Evolutionary conservation across 164 flowering plant species (phyloP), one percentile per base, ranked within the genome.

Genomic region (Vitis riparia): DNA sequence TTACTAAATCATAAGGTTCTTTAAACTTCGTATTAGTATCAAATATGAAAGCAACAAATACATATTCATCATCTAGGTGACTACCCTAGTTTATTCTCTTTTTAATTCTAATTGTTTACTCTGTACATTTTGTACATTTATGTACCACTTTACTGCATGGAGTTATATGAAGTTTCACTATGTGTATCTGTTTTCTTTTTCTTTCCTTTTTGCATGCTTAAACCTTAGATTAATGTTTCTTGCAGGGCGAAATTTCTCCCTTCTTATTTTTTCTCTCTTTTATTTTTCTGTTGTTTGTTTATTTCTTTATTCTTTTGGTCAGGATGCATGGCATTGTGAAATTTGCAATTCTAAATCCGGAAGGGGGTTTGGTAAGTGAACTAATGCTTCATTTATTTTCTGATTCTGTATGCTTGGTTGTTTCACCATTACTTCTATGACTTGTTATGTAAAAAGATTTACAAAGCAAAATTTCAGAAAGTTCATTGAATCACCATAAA

Each of bases 241-340:
- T 56, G 13, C 10, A 13, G 44, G 44, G 44, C 2, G 7, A 37
- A 37, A 37, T 37, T 3, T 37, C 44, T 6, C 44, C 5, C 7
- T 69, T n/a, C 3, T 55, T n/a, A 30, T 5, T 57, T 19, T 12
- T 17, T 17, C 5, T 59, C 32, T 13, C 11, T 52, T 51, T 61
- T 27, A 30, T 15, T 51, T 55, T 51, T 58, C 61, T 51, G 4
- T 27, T 51, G 13, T 49, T 68, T 17, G 27, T 32, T 55, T 67
- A 11, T 66, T 23, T 62, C 52, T 1, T 52, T 29, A 27, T 44
- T 58, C 29, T 27, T 23, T 11, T 51, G 64, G 23, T 65, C 83
- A 93, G 98, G 97, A 91, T 81, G 90, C 88, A 48, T 93, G 99
- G 91, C 88, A 87, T 50, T 89, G 93, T 78, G 93, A 89, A 60